Evolutionary conservation across 257 asterid species (phyloP).

Genomic region (Fraxinus pennsylvanica): DNA sequence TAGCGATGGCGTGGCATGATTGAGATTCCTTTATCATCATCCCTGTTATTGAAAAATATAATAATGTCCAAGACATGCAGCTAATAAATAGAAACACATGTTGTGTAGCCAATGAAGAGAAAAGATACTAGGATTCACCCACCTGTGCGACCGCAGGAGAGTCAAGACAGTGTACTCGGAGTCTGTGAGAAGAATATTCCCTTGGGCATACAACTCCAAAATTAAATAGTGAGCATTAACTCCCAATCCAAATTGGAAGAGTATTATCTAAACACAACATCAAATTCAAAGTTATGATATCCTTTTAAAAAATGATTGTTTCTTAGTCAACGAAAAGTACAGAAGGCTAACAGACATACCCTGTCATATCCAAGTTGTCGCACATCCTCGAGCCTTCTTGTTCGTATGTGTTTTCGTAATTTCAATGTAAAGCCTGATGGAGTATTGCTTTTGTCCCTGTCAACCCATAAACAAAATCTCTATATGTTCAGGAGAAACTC

Average conservation of each 20-base stretch:
- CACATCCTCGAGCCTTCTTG: slow-evolving; percentile 97
- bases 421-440: slow-evolving; percentile 97
- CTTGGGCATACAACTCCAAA: slow-evolving; percentile 97
- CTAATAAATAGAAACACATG: neutral
- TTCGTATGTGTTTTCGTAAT: slow-evolving; percentile 89
- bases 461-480: slow-evolving; percentile 10
- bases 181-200: slow-evolving; percentile 90
- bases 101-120: slow-evolving; percentile 5
- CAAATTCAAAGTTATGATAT: slow-evolving; percentile 23
- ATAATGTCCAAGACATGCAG: neutral
- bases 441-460: slow-evolving; percentile 95
- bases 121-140: slow-evolving; percentile 22
- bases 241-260: slow-evolving; percentile 93
- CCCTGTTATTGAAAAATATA: slow-evolving; percentile 51
- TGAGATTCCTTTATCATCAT: slow-evolving; percentile 92
- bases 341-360: slow-evolving; percentile 46
- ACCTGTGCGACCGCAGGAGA: slow-evolving; percentile 98
- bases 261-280: slow-evolving; percentile 60
- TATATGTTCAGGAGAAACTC: slow-evolving; percentile 18
- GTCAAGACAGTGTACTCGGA: slow-evolving; percentile 85
- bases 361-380: slow-evolving; percentile 98
- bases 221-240: slow-evolving; percentile 84
- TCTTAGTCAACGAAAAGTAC: slow-evolving; percentile 14
- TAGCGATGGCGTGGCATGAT: slow-evolving; percentile 97
- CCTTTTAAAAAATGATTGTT: slow-evolving; percentile 14